Evolutionary conservation across 1,139 yeast genomes (phyloP), one percentile per base, ranked within the genome.

Genomic region (Wickerhamomyces sp.): DNA sequence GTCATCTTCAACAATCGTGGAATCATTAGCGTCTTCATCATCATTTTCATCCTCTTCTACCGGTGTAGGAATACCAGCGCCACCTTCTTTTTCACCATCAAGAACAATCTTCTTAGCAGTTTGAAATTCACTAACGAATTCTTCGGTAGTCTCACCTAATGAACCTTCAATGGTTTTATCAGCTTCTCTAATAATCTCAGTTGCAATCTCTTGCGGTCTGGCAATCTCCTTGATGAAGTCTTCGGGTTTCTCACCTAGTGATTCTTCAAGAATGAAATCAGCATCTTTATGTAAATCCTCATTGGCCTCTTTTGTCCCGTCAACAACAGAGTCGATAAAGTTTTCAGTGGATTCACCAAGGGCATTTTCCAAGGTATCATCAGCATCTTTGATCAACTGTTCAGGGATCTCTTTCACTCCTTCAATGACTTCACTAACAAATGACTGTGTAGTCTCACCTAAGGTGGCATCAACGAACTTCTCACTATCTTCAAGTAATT

Each of bases 241-340:
- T 15, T 33, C 36, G 3, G 33, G 16, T 4, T 31, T 14, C 16
- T 34, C 38, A 26, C 39, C 42, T 0, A 35, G 16, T 6, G 41
- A 12, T n/a, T 28, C 31, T 16, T 37, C 33, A 11, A 35, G 3
- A 7, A 30, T 18, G 4, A 18, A 6, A 5, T 17, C 16, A 8
- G 25, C 5, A 20, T 18, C 16, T 12, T 20, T 4, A 6, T 20
- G n/a, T 16, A 13, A 9, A 9, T 23, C 16, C 7, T 18, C 26
- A n/a, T 19, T 13, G 4, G 24, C 21, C 8, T 22, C 29, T 3
- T 16, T 16, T 16, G 28, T 22, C 4, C 32, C 16, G 23, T 33
- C 33, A 16, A 32, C 37, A 16, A 24, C 16, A 3, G 23, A 14
- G 7, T 22, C 14, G 9, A 33, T 29, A n/a, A 20, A 19, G 5